These are phyloP conservation scores for Mycena capillaripes DNA, from an alignment of 768 basidiomycete genomes.

Conservation along the genomic window DNA sequence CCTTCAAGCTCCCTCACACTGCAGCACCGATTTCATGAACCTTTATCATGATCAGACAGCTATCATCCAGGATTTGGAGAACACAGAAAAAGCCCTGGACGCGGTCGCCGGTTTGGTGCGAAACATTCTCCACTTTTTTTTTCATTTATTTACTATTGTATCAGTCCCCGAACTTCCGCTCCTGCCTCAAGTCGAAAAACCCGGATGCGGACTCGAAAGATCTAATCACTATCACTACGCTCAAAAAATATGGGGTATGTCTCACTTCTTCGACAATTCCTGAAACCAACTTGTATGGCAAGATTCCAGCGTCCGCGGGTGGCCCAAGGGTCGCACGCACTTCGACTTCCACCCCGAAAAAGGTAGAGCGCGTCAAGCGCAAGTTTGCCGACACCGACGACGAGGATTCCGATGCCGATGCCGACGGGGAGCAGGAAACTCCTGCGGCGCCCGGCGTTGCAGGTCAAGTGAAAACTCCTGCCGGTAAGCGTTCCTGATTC, in stretches of 20 bases:
- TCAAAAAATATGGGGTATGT: slow-evolving; percentile 1
- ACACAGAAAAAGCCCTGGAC: background rate
- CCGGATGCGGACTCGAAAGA: background rate
- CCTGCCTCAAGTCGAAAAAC: background rate
- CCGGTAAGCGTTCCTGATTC: background rate
- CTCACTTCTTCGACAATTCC: background rate
- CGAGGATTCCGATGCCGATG: background rate
- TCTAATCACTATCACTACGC: background rate
- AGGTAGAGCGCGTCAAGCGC: background rate
- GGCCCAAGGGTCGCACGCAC: background rate
- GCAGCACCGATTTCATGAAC: background rate
- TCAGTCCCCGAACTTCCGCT: background rate
- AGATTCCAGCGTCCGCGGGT: background rate
- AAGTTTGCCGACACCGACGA: background rate
- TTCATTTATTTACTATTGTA: background rate
- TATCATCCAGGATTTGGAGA: background rate
- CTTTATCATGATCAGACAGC: background rate
- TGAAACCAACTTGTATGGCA: too few relatives aligned
- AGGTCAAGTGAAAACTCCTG: background rate
- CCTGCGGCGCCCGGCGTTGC: too few relatives aligned
- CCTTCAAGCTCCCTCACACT: background rate
- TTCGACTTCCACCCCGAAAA: background rate
- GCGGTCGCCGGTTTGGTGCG: background rate
- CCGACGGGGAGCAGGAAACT: too few relatives aligned
- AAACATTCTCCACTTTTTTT: too few relatives aligned